These are phyloP conservation scores for Ceratocystis cubensis DNA, from an alignment of 2,329 filamentous ascomycete genomes.

Conservation along the genomic window DNA sequence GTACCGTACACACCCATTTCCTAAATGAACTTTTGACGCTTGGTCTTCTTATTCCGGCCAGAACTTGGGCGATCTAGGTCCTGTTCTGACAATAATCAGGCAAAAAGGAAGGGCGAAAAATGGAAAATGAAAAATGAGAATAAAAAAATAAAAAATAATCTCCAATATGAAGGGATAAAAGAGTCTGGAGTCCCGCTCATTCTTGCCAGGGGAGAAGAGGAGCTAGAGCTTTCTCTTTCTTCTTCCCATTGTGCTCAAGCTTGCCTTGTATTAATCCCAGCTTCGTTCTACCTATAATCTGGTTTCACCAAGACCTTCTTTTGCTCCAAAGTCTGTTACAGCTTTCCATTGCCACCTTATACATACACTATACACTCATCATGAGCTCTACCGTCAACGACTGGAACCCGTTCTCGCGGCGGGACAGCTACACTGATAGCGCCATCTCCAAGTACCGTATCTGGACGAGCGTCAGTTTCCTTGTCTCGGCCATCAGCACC, in stretches of 20 bases:
- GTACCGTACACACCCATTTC: no score
- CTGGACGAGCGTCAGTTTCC: slow-evolving; percentile 60
- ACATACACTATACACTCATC: not conserved
- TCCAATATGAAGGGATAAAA: slow-evolving; percentile 9
- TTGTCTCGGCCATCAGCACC: slow-evolving; percentile 56
- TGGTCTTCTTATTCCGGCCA: not conserved
- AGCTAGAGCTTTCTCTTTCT: not conserved
- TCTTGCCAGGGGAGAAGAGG: not conserved
- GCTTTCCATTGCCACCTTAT: not conserved
- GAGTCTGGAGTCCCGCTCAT: not conserved
- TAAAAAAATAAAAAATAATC: not conserved
- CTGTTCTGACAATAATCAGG: not conserved
- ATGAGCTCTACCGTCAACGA: slow-evolving; percentile 13
- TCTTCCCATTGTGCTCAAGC: not conserved
- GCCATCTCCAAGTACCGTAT: slow-evolving; percentile 63
- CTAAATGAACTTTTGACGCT: not conserved
- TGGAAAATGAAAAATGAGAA: not conserved
- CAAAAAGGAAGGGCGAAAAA: no score
- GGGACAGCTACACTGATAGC: slow-evolving; percentile 49
- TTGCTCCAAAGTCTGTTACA: not conserved
- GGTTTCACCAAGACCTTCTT: not conserved
- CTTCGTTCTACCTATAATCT: not conserved
- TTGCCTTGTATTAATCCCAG: not conserved
- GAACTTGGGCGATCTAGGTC: not conserved
- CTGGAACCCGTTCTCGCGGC: slow-evolving; percentile 65